phyloP scores from a whole-genome alignment of 768 basidiomycete species.

The Amanita rubescens region DNA sequence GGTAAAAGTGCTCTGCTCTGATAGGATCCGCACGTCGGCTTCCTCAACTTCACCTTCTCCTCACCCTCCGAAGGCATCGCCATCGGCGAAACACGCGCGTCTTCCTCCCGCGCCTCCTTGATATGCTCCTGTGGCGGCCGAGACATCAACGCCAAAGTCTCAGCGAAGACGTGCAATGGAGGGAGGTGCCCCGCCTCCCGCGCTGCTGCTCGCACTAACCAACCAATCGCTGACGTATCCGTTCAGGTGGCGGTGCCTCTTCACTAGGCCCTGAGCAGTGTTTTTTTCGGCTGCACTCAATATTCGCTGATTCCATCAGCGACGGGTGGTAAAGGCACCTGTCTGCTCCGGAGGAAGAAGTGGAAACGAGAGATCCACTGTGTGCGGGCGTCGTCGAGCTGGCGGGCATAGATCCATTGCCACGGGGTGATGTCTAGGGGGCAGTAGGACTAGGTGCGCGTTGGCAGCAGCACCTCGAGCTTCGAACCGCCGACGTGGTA shows the following conservation, averaged over 20 bases:
- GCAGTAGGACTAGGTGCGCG: slow-evolving; percentile 10
- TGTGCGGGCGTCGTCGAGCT: background rate
- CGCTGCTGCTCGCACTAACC: background rate
- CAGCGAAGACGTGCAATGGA: too few species aligned
- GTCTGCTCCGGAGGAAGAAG: slow-evolving; percentile 22
- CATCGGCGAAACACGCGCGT: slow-evolving; percentile 44
- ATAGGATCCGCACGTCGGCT: too few species aligned
- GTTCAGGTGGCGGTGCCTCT: slow-evolving; percentile 17
- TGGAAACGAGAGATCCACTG: slow-evolving; percentile 14
- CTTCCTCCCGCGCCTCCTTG: slow-evolving; percentile 72
- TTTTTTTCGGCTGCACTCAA: slow-evolving; percentile 79
- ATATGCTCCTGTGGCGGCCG: slow-evolving; percentile 77
- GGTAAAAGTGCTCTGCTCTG: too few species aligned
- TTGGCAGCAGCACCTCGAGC: slow-evolving; percentile 39
- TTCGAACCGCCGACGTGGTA: slow-evolving; percentile 48
- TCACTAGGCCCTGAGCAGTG: slow-evolving; percentile 41
- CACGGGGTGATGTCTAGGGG: slow-evolving; percentile 14
- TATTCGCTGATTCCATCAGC: slow-evolving; percentile 17
- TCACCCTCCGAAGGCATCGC: too few species aligned
- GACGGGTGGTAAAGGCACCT: slow-evolving; percentile 27
- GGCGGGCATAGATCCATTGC: background rate
- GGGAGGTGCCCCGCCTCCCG: slow-evolving; percentile 1
- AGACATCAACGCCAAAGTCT: slow-evolving; percentile 66
- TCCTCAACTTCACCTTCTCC: slow-evolving; percentile 19
- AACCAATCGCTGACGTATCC: slow-evolving; percentile 14